A percentile compares a stretch with the other conserved stretches of the same genome.
These are phyloP conservation scores for Eutrema yunnanense DNA, from an alignment of 345 rosid genomes.

Conservation along the genomic window DNA sequence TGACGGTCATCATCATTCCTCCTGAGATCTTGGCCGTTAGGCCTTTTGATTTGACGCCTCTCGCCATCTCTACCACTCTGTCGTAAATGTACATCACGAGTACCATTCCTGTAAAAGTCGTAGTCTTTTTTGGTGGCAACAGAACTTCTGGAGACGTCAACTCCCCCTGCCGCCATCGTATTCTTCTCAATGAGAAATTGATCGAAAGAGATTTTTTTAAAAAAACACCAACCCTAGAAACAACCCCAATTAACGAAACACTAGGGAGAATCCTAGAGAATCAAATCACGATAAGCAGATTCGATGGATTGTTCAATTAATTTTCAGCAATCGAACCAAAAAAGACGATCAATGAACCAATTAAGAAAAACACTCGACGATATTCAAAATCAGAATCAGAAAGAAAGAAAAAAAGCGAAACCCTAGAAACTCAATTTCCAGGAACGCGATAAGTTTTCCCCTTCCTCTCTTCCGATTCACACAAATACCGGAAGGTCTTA, in stretches of 20 bases:
- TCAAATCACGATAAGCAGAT: slow-evolving; percentile 23
- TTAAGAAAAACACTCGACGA: background rate
- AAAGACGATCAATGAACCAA: slow-evolving; percentile 1
- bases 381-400: background rate
- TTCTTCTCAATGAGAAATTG: slow-evolving; percentile 51
- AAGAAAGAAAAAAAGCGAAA: slow-evolving; percentile 8
- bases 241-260: slow-evolving; percentile 8
- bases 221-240: background rate
- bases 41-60: slow-evolving; percentile 11
- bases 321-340: slow-evolving; percentile 18
- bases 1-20: slow-evolving; percentile 17
- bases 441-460: background rate
- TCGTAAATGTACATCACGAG: slow-evolving; percentile 12
- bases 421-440: slow-evolving; percentile 37
- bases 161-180: slow-evolving; percentile 75
- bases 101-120: slow-evolving; percentile 30
- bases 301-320: background rate
- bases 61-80: slow-evolving; percentile 14
- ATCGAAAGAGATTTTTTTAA: background rate
- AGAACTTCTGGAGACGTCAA: slow-evolving; percentile 45
- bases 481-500: slow-evolving; percentile 45
- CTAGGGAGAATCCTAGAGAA: slow-evolving; percentile 4
- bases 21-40: background rate
- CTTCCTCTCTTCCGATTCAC: slow-evolving; percentile 39
- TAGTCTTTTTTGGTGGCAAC: slow-evolving; percentile 29